Evolutionary conservation across 768 basidiomycete species (phyloP).

Genomic region (Boletales sp.): DNA sequence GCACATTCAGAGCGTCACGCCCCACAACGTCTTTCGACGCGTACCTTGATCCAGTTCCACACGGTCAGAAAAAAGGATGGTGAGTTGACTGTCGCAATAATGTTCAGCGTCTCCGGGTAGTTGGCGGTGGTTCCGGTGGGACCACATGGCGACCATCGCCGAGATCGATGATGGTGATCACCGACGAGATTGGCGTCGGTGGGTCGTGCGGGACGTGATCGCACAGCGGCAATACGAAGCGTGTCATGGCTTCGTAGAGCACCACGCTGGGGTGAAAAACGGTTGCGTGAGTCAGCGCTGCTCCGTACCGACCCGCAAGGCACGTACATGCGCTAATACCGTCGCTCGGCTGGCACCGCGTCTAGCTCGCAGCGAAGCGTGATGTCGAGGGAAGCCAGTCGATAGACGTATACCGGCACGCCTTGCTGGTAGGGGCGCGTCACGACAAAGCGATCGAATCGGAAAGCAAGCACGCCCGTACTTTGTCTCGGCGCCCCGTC

Average conservation of each 20-base stretch:
- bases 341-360: constrained; percentile 46
- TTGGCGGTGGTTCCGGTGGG: constrained; percentile 68
- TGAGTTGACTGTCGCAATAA: constrained; percentile 70
- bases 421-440: constrained; percentile 44
- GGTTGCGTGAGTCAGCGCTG: no score
- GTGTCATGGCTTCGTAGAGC: constrained; percentile 64
- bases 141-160: constrained; percentile 63
- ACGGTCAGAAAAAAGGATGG: constrained; percentile 80
- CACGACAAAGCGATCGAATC: not conserved
- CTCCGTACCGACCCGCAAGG: not conserved
- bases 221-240: constrained; percentile 64
- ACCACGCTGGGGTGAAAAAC: constrained; percentile 41
- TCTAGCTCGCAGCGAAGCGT: constrained; percentile 59
- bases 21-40: not conserved
- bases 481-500: constrained; percentile 79
- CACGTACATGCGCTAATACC: constrained; percentile 69
- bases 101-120: constrained; percentile 74
- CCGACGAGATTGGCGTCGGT: constrained; percentile 53
- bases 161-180: constrained; percentile 73
- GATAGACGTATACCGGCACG: constrained; percentile 73
- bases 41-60: constrained; percentile 81
- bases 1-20: not conserved
- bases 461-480: constrained; percentile 21
- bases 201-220: constrained; percentile 52
- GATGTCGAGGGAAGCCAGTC: constrained; percentile 53